Evolutionary conservation across 1,284 basidiomycete species (phyloP).

Genomic region (Heliocybe sulcata): DNA sequence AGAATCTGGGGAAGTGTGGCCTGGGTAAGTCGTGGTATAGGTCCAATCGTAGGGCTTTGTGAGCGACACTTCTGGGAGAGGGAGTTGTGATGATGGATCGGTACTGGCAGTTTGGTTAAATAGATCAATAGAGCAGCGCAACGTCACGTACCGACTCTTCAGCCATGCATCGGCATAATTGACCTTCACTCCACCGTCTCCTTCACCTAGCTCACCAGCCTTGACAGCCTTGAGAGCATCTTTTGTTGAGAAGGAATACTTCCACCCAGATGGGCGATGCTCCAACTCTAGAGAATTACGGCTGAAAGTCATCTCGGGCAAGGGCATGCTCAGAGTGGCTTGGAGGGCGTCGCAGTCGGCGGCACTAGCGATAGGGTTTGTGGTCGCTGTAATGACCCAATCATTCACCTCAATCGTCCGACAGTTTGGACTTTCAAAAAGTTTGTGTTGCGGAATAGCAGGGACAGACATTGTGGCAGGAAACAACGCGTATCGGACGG

Average conservation of each 20-base stretch:
- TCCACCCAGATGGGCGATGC: constrained; percentile 56
- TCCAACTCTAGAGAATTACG: constrained; percentile 71
- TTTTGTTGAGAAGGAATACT: constrained; percentile 62
- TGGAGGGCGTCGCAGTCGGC: constrained; percentile 67
- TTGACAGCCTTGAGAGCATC: constrained; percentile 73
- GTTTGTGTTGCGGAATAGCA: constrained; percentile 50
- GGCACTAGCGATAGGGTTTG: constrained; percentile 73
- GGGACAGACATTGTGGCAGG: constrained; percentile 22
- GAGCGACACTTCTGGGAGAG: constrained; percentile 65
- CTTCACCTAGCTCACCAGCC: constrained; percentile 66
- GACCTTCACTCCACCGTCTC: constrained; percentile 89
- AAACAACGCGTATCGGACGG: not conserved
- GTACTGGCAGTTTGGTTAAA: constrained; percentile 34
- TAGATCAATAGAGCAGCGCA: not conserved
- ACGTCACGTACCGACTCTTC: constrained; percentile 62
- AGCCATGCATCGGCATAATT: constrained; percentile 94
- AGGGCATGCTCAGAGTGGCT: constrained; percentile 59
- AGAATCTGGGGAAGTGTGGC: constrained; percentile 32
- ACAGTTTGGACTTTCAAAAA: constrained; percentile 58
- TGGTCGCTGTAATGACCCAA: constrained; percentile 61
- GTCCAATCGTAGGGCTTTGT: constrained; percentile 98
- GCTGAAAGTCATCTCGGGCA: constrained; percentile 98
- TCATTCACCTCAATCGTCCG: constrained; percentile 56
- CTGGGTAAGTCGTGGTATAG: constrained; percentile 86
- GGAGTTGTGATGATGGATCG: constrained; percentile 52